A percentile compares a stretch with the other conserved stretches of the same genome.
phyloP scores from a whole-genome alignment of 805 yeast genomes.

The Tetrapisispora nanseiensis region DNA sequence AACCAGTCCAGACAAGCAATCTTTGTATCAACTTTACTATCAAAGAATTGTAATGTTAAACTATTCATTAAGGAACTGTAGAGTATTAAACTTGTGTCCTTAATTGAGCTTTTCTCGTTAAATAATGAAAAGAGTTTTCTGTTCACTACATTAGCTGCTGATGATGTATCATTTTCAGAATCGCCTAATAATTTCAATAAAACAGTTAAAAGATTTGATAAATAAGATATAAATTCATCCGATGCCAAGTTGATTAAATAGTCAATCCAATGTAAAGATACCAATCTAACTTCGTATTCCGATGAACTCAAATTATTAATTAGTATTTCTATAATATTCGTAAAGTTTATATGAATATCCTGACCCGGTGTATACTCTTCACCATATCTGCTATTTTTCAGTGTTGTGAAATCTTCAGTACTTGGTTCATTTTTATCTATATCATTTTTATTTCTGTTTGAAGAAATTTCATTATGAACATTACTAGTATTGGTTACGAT shows the following conservation, averaged over 20 bases:
- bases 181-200: constrained; percentile 55
- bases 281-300: constrained; percentile 66
- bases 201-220: constrained; percentile 66
- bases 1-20: constrained; percentile 87
- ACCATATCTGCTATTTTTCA: constrained; percentile 30
- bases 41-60: constrained; percentile 59
- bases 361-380: constrained; percentile 64
- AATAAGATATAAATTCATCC: constrained; percentile 56
- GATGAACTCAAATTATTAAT: constrained; percentile 70
- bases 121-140: constrained; percentile 44
- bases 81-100: constrained; percentile 17
- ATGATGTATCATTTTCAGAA: constrained; percentile 39
- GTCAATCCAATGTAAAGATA: constrained; percentile 75
- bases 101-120: constrained; percentile 17
- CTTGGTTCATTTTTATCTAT: background rate
- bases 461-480: background rate
- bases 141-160: constrained; percentile 49
- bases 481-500: background rate
- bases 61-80: constrained; percentile 56
- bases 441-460: background rate
- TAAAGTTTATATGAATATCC: constrained; percentile 70
- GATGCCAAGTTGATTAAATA: constrained; percentile 64
- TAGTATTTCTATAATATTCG: constrained; percentile 70
- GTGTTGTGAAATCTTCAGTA: background rate
- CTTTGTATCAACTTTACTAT: constrained; percentile 71